These are phyloP conservation scores for Chlorociboria aeruginascens DNA, from an alignment of 495 filamentous ascomycete species.

Conservation along the genomic window DNA sequence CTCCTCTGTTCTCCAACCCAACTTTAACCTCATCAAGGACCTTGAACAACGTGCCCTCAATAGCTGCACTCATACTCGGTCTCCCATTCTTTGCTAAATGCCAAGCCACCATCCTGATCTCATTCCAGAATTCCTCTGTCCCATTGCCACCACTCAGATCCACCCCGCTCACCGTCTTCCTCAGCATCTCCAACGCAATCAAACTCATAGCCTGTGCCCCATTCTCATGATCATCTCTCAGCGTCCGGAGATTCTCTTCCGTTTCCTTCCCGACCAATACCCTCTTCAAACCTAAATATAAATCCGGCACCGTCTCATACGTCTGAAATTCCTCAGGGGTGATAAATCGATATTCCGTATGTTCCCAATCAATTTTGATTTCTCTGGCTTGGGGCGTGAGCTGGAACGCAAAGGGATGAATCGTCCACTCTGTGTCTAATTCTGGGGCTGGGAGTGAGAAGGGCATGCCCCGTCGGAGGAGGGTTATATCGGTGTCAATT, in stretches of 20 bases:
- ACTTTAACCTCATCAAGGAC: slow-evolving; percentile 26
- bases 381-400: slow-evolving; percentile 27
- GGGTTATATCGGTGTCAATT: slow-evolving; percentile 24
- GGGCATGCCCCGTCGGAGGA: slow-evolving; percentile 45
- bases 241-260: slow-evolving; percentile 28
- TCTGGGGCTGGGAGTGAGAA: slow-evolving; percentile 43
- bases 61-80: slow-evolving; percentile 51
- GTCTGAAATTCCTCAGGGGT: slow-evolving; percentile 30
- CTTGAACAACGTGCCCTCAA: slow-evolving; percentile 35
- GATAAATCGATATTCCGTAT: slow-evolving; percentile 45
- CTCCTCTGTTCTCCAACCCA: slow-evolving; percentile 11
- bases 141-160: slow-evolving; percentile 15
- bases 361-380: slow-evolving; percentile 53
- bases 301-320: slow-evolving; percentile 40
- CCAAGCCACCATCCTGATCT: slow-evolving; percentile 45
- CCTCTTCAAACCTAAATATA: slow-evolving; percentile 41
- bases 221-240: slow-evolving; percentile 41
- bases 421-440: slow-evolving; percentile 45
- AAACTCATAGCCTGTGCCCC: slow-evolving; percentile 44
- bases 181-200: slow-evolving; percentile 34
- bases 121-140: slow-evolving; percentile 38
- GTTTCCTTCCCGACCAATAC: slow-evolving; percentile 42
- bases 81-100: slow-evolving; percentile 51
- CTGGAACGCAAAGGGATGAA: slow-evolving; percentile 49
- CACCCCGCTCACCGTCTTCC: slow-evolving; percentile 25